Conservation (phyloP, 176 grass and related monocot genomes). For the Lolium multiflorum region DNA sequence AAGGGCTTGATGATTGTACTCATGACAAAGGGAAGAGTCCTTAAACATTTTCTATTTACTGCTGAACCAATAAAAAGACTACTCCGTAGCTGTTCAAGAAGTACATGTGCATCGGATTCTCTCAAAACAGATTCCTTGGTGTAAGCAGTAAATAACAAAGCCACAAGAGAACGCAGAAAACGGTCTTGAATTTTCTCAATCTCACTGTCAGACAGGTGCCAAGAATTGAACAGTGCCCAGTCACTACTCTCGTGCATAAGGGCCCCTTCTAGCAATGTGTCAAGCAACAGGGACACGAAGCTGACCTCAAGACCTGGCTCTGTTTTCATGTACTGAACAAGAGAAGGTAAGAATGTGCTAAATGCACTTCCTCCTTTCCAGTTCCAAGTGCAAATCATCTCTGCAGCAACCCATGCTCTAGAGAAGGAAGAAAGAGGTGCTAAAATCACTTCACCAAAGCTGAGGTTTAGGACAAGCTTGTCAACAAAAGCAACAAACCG, state of each 20-base stretch:
- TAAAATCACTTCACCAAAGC: slow-evolving; percentile 72
- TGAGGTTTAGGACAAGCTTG: slow-evolving; percentile 76
- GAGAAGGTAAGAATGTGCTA: slow-evolving; percentile 71
- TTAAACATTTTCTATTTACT: slow-evolving; percentile 60
- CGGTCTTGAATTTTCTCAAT: slow-evolving; percentile 71
- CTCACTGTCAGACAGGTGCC: slow-evolving; percentile 64
- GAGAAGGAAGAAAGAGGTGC: slow-evolving; percentile 49
- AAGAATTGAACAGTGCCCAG: slow-evolving; percentile 86
- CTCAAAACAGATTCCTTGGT: slow-evolving; percentile 57
- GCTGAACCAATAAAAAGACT: slow-evolving; percentile 56
- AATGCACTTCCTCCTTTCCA: slow-evolving; percentile 64
- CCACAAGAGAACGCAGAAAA: slow-evolving; percentile 75
- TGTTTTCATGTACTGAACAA: slow-evolving; percentile 66
- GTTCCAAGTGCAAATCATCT: slow-evolving; percentile 85
- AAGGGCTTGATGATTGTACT: slow-evolving; percentile 61
- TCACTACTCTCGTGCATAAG: slow-evolving; percentile 59
- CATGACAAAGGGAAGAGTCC: slow-evolving; percentile 67
- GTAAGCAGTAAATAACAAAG: slow-evolving; percentile 61
- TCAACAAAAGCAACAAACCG: slow-evolving; percentile 79
- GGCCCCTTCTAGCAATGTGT: slow-evolving; percentile 64
- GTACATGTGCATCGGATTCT: slow-evolving; percentile 54
- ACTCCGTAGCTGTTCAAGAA: slow-evolving; percentile 64
- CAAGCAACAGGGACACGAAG: slow-evolving; percentile 56
- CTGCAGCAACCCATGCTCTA: slow-evolving; percentile 86
- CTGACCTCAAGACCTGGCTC: slow-evolving; percentile 46